Percentiles rank a stretch among this genome's conserved stretches.
Conservation (phyloP, 495 filamentous ascomycete species). For the Aspergillus cavernicola region DNA sequence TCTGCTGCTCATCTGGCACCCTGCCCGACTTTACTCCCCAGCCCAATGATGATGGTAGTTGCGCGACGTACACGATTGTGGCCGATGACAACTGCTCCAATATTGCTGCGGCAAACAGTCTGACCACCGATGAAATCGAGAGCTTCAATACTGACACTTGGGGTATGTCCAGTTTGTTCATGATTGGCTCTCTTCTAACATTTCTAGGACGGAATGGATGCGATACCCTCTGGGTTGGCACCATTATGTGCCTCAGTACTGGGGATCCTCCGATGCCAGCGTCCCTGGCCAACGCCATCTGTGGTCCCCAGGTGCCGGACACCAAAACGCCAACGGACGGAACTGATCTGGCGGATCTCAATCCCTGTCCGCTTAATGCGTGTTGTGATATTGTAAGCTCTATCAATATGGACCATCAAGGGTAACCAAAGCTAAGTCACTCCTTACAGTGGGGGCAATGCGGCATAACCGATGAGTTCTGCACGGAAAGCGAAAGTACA, state of each 20-base stretch:
- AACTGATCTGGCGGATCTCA: conserved; percentile 17
- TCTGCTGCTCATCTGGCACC: conserved; percentile 45
- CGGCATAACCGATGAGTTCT: conserved; percentile 45
- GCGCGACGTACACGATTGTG: neutral
- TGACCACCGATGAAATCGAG: conserved; percentile 28
- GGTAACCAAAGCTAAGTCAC: neutral
- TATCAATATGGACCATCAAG: neutral
- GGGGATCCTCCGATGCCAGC: conserved; percentile 45
- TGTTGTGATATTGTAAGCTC: conserved; percentile 22
- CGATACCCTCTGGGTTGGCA: conserved; percentile 16
- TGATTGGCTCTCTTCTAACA: no score
- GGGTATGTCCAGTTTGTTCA: no score
- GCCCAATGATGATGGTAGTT: conserved; percentile 29
- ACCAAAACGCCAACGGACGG: conserved; percentile 18
- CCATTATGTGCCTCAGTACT: conserved; percentile 44
- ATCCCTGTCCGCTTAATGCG: conserved; percentile 24
- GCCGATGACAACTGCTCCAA: neutral
- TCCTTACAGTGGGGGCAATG: conserved; percentile 38
- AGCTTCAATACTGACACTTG: conserved; percentile 35
- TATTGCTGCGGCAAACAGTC: conserved; percentile 22
- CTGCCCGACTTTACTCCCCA: conserved; percentile 33
- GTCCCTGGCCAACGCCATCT: conserved; percentile 27
- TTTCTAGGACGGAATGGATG: conserved; percentile 42
- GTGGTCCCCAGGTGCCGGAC: conserved; percentile 40
- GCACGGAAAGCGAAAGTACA: conserved; percentile 20